phyloP scores from a whole-genome alignment of 306 rosid genomes.

The Cyamopsis tetragonoloba region DNA sequence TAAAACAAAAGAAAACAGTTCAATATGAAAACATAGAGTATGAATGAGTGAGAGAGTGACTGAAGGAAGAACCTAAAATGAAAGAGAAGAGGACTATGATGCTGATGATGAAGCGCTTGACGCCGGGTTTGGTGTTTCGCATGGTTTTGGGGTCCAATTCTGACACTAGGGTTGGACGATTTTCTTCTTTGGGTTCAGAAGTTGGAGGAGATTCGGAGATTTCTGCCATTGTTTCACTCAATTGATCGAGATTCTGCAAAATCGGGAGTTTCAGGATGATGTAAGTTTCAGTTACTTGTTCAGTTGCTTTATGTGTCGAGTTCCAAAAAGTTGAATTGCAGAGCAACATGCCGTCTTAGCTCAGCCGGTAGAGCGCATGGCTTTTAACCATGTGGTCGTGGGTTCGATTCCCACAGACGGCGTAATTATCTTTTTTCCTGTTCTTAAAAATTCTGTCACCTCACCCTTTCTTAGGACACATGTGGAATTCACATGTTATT shows the following conservation, averaged over 20 bases:
- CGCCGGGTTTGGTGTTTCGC: slow-evolving; percentile 75
- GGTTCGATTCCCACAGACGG: no score
- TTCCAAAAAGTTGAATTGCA: no score
- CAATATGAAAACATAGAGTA: neutral
- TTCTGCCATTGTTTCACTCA: slow-evolving; percentile 54
- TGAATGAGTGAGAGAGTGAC: neutral
- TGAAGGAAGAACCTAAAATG: slow-evolving; percentile 48
- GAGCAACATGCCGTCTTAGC: no score
- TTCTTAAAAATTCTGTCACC: no score
- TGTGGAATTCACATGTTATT: no score
- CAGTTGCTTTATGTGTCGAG: no score
- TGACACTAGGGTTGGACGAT: neutral
- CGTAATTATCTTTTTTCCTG: no score
- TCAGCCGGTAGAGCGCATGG: no score
- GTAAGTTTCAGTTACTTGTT: no score
- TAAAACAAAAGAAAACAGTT: neutral
- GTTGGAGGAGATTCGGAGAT: slow-evolving; percentile 40
- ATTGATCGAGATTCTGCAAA: neutral
- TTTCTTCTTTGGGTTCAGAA: slow-evolving; percentile 13
- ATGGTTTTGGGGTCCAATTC: slow-evolving; percentile 49
- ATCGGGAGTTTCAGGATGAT: no score
- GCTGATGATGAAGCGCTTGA: slow-evolving; percentile 67
- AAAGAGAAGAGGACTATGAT: slow-evolving; percentile 73
- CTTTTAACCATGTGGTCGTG: no score
- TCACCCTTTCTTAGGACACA: no score